These are phyloP conservation scores for Theileria equi DNA, from an alignment of 169 alveolate species.

Conservation along the genomic window DNA sequence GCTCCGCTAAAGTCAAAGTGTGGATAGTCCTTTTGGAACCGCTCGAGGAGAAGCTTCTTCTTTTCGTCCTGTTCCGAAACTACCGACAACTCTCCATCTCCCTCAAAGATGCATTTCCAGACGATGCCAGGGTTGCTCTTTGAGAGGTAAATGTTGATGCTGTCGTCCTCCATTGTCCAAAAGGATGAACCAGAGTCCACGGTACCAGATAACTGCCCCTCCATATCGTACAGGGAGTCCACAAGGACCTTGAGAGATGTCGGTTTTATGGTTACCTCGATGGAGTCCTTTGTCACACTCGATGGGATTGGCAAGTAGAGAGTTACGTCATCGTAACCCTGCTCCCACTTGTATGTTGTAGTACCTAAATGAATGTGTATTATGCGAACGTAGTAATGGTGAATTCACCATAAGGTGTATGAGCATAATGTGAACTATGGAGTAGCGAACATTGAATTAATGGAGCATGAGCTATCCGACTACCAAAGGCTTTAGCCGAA, in stretches of 20 bases:
- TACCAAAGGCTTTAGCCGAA: no score
- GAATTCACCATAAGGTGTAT: slow-evolving; percentile 19
- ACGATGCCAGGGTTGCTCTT: slow-evolving; percentile 50
- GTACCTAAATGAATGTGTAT: slow-evolving; percentile 1
- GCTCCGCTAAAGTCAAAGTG: slow-evolving; percentile 76
- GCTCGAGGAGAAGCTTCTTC: slow-evolving; percentile 67
- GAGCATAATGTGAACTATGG: no score
- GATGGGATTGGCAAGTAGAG: slow-evolving; percentile 36
- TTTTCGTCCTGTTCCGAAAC: slow-evolving; percentile 46
- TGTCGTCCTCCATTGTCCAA: slow-evolving; percentile 51
- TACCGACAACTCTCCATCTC: slow-evolving; percentile 21
- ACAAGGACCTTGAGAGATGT: slow-evolving; percentile 6
- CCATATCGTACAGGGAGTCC: not conserved
- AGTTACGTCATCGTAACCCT: slow-evolving; percentile 35
- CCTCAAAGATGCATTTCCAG: slow-evolving; percentile 48
- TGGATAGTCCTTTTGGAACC: slow-evolving; percentile 76
- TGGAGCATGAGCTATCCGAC: no score
- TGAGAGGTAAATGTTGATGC: slow-evolving; percentile 42
- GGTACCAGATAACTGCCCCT: slow-evolving; percentile 27
- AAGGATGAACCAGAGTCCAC: slow-evolving; percentile 22
- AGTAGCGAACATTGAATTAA: no score
- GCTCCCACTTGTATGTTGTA: slow-evolving; percentile 56
- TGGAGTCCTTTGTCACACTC: slow-evolving; percentile 26
- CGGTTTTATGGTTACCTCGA: slow-evolving; percentile 27
- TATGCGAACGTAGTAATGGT: no score